A percentile compares a stretch with the other conserved stretches of the same genome.
phyloP scores from a whole-genome alignment of 495 filamentous ascomycete genomes.

The Lasiosphaeria ovina region DNA sequence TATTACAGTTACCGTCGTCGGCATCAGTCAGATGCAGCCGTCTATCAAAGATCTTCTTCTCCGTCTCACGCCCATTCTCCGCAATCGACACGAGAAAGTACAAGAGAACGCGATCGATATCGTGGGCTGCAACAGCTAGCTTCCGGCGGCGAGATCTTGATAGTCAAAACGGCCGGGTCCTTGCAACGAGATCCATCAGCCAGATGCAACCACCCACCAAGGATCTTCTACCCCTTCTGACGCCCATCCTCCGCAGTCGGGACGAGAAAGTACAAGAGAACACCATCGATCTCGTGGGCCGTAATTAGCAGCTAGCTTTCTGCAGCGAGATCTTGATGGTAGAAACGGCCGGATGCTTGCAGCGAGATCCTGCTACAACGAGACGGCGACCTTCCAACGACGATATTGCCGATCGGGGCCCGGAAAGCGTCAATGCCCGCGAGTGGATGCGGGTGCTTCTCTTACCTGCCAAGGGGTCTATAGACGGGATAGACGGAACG shows the following conservation, averaged over 20 bases:
- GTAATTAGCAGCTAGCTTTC: too few species aligned
- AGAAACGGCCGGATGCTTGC: too few species aligned
- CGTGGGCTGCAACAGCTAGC: too few species aligned
- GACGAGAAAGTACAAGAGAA: conserved; percentile 99
- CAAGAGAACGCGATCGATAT: conserved; percentile 99
- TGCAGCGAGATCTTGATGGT: too few species aligned
- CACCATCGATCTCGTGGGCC: conserved; percentile 97
- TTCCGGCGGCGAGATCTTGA: too few species aligned
- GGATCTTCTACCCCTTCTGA: conserved; percentile 91
- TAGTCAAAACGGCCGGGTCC: too few species aligned
- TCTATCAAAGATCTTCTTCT: conserved; percentile 97
- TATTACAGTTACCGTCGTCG: conserved; percentile 97
- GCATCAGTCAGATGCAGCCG: conserved; percentile 97
- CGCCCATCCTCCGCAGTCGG: conserved; percentile 93
- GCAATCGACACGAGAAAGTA: conserved; percentile 98
- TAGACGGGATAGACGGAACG: too few species aligned
- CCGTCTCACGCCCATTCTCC: conserved; percentile 91
- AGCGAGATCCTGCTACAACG: too few species aligned
- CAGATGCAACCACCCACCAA: conserved; percentile 99
- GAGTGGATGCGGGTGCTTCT: conserved; percentile 99
- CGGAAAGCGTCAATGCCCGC: conserved; percentile 91
- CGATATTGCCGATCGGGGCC: conserved; percentile 95
- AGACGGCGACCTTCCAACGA: too few species aligned
- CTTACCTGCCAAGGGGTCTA: too few species aligned
- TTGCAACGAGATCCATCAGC: too few species aligned